Base-by-base conservation (phyloP, 73 alveolate genomes). In the Uronychia setigera region DNA sequence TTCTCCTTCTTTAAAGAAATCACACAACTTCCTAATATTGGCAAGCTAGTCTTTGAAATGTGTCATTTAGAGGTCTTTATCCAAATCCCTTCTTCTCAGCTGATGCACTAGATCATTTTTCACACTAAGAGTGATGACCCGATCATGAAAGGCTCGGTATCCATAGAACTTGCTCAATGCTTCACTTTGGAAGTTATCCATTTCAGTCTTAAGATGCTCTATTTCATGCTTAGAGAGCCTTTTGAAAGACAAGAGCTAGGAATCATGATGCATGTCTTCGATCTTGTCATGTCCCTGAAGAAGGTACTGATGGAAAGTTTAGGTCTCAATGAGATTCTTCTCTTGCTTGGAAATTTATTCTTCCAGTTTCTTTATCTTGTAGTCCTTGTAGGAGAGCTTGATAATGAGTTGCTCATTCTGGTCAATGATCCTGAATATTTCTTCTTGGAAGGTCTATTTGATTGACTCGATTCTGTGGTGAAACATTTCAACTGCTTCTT, bases 381-480 rank as follows among this genome's bases (percentile, higher is more conserved):
- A 46, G 67, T 46, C 67, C 67, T 46, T 46, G 67, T 46, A 46
- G 67, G n/a, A 11, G 67, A 46, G 67, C 67, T 46, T 46, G 67
- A 46, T 19, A 19, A 46, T 46, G 67, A 46, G 67, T 19, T 46
- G 67, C 67, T 46, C 67, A 46, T 46, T 46, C 67, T 46, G 67
- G n/a, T 46, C 67, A 46, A 46, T 46, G 67, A 46, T 19, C 19
- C 67, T 46, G 67, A 11, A 46, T 5, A 46, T 46, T 19, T 46
- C 67, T 46, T 46, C 67, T 19, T 46, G 67, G 67, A 46, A 46
- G 19, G 67, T 46, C 67, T 46, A 11, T 46, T 46, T 46, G n/a
- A 46, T 46, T 19, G 67, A 5, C 67, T 46, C 67, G 19, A 46
- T 46, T 5, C 67, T 5, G n/a, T 46, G 67, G 19, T 46, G 67